phyloP scores from a whole-genome alignment of 2,329 filamentous ascomycete species.

The Trichoderma sp. region DNA sequence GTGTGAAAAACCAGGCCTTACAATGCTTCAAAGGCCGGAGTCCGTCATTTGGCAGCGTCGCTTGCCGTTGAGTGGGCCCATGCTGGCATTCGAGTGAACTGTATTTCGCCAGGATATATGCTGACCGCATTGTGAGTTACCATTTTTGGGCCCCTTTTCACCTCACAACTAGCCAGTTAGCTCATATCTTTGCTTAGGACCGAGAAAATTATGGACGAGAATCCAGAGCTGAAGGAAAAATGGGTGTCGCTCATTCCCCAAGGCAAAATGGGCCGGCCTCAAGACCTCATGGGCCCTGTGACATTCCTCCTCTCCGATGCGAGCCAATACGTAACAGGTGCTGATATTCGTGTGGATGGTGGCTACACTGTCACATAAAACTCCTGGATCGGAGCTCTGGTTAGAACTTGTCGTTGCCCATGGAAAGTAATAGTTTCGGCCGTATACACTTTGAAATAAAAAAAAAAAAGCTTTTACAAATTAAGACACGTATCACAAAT shows the following conservation, averaged over 20 bases:
- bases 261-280: constrained; percentile 89
- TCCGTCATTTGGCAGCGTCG: constrained; percentile 83
- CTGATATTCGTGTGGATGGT: constrained; percentile 81
- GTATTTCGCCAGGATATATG: constrained; percentile 96
- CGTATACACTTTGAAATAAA: background rate
- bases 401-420: background rate
- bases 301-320: constrained; percentile 84
- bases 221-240: constrained; percentile 84
- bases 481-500: constrained; percentile 18
- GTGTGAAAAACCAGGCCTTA: constrained; percentile 62
- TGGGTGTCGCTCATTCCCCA: constrained; percentile 93
- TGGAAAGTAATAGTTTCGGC: background rate
- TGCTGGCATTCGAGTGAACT: constrained; percentile 88
- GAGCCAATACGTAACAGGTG: constrained; percentile 70
- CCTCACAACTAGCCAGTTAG: background rate
- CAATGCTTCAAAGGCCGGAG: constrained; percentile 90
- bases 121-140: constrained; percentile 79
- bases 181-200: constrained; percentile 59
- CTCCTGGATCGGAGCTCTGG: background rate
- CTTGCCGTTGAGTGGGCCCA: constrained; percentile 94
- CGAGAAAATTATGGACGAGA: constrained; percentile 91
- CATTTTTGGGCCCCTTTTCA: background rate
- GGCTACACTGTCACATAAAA: constrained; percentile 75
- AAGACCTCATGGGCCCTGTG: constrained; percentile 92
- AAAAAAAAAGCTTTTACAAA: constrained; percentile 1